Conservation (phyloP, 192 early-diverging fungal species). For the Coemansia sp. region DNA sequence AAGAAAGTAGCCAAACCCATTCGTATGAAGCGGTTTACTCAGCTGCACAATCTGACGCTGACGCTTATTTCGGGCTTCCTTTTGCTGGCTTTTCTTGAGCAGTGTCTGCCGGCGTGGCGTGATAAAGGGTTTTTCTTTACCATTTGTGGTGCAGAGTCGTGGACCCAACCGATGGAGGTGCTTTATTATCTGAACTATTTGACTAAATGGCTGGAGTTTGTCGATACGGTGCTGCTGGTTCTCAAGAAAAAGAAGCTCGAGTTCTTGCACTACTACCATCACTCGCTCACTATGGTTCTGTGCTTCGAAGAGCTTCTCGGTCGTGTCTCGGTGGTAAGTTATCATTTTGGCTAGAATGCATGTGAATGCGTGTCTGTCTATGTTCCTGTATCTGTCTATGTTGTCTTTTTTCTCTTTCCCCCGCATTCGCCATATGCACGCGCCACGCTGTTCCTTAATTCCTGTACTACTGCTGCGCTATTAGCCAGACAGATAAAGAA, state of each 20-base stretch:
- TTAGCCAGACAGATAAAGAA: no score
- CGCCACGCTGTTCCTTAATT: no score
- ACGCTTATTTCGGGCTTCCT: conserved; percentile 73
- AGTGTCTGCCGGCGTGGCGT: conserved; percentile 69
- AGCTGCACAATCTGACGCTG: conserved; percentile 80
- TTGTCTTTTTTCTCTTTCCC: neutral
- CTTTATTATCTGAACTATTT: conserved; percentile 92
- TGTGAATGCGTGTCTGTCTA: neutral
- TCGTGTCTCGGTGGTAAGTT: conserved; percentile 72
- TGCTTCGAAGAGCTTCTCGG: conserved; percentile 82
- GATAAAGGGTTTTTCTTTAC: conserved; percentile 72
- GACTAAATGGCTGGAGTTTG: conserved; percentile 90
- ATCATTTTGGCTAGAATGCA: neutral
- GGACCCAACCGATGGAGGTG: conserved; percentile 78
- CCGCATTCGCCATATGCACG: neutral
- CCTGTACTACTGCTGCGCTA: no score
- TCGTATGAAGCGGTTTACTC: conserved; percentile 64
- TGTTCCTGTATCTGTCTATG: neutral
- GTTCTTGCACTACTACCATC: conserved; percentile 95
- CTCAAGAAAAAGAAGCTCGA: conserved; percentile 84
- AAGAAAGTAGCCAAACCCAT: conserved; percentile 55
- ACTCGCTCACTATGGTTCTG: conserved; percentile 86
- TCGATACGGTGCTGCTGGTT: conserved; percentile 85
- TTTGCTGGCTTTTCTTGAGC: conserved; percentile 75
- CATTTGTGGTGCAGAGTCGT: conserved; percentile 69